Conservation (phyloP, 2,329 filamentous ascomycete genomes). For the Periconia macrospinosa region DNA sequence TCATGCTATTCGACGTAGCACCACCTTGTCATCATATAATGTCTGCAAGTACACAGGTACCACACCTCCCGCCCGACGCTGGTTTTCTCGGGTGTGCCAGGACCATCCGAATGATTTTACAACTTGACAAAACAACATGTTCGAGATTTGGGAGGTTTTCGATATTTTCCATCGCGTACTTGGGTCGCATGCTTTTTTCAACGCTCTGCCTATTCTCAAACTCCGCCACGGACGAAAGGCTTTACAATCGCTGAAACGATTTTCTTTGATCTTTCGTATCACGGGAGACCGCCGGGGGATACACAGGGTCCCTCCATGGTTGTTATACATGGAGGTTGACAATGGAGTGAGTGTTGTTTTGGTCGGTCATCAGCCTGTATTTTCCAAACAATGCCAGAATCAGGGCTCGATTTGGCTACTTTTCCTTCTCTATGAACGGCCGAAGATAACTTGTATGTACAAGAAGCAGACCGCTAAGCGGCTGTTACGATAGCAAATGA, state of each 20-base stretch:
- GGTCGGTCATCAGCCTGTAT: background rate
- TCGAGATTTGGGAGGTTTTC: background rate
- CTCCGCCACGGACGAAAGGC: background rate
- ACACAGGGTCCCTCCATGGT: background rate
- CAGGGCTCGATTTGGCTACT: background rate
- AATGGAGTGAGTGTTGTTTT: background rate
- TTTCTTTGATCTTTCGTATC: background rate
- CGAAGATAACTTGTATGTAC: background rate
- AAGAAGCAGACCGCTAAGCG: background rate
- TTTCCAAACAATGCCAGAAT: background rate
- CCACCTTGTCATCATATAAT: background rate
- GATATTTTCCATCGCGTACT: background rate
- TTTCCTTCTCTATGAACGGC: background rate
- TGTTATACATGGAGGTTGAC: background rate
- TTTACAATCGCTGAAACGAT: background rate
- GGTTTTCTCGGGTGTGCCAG: background rate
- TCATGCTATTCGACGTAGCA: background rate
- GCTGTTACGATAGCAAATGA: background rate
- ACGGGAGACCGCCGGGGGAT: background rate
- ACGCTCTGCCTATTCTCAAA: background rate
- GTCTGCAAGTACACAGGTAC: background rate
- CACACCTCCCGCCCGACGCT: background rate
- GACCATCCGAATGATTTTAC: background rate
- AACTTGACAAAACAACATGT: background rate
- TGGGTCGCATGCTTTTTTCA: background rate